Conservation (phyloP, 768 basidiomycete genomes). For the Lentinula edodes region DNA sequence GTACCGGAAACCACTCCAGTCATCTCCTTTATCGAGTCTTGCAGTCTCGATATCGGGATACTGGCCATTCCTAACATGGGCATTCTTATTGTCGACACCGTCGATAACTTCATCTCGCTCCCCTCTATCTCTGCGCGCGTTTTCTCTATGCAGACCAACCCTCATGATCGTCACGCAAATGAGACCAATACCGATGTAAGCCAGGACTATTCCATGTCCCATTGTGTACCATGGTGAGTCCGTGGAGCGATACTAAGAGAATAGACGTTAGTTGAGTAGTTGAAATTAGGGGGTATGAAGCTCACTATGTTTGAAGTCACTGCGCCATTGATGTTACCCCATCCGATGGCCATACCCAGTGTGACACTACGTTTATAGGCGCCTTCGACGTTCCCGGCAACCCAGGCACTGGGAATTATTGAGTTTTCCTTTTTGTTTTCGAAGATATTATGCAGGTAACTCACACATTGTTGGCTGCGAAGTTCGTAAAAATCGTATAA, state of each 20-base stretch:
- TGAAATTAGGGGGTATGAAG: background rate
- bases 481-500: background rate
- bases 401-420: constrained; percentile 51
- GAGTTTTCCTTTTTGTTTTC: constrained; percentile 5
- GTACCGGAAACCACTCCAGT: constrained; percentile 76
- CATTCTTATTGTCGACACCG: constrained; percentile 37
- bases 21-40: constrained; percentile 56
- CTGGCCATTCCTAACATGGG: constrained; percentile 46
- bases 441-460: constrained; percentile 11
- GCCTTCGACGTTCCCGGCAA: constrained; percentile 68
- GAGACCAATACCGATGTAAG: constrained; percentile 65
- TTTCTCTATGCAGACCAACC: constrained; percentile 49
- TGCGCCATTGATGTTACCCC: constrained; percentile 35
- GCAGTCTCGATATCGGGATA: constrained; percentile 53
- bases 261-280: background rate
- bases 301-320: constrained; percentile 1
- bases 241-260: constrained; percentile 51
- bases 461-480: constrained; percentile 46
- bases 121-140: constrained; percentile 56
- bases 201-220: constrained; percentile 64
- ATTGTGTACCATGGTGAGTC: constrained; percentile 66
- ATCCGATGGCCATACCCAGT: constrained; percentile 66
- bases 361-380: constrained; percentile 69
- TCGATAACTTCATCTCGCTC: constrained; percentile 64
- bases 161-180: constrained; percentile 44